Conservation (phyloP, 169 alveolate species). For the Amoebophrya sp. region DNA sequence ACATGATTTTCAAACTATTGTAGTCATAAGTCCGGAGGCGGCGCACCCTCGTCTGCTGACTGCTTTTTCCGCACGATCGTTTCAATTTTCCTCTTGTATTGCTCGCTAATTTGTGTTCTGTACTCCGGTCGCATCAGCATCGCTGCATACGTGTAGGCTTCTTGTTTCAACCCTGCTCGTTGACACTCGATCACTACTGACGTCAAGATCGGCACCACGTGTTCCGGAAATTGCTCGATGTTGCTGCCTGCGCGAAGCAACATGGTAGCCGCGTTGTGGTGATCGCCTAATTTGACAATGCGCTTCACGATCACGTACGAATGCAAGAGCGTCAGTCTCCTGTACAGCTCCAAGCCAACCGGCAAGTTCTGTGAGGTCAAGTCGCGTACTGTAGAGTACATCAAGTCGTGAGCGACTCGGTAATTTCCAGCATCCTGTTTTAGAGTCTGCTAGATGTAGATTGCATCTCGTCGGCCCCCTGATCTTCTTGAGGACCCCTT, state of each 20-base stretch:
- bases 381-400: slow-evolving; percentile 11
- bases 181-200: slow-evolving; percentile 76
- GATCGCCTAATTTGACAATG: slow-evolving; percentile 63
- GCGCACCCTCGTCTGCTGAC: slow-evolving; percentile 25
- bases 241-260: slow-evolving; percentile 44
- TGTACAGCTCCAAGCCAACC: slow-evolving; percentile 36
- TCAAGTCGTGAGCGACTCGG: not conserved
- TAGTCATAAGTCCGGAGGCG: slow-evolving; percentile 6
- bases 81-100: slow-evolving; percentile 69
- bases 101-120: slow-evolving; percentile 60
- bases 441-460: too few relatives aligned
- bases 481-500: too few relatives aligned
- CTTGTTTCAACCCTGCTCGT: slow-evolving; percentile 65
- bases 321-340: slow-evolving; percentile 38
- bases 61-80: slow-evolving; percentile 68
- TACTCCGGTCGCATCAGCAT: slow-evolving; percentile 73
- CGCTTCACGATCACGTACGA: slow-evolving; percentile 57
- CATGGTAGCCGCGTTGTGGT: slow-evolving; percentile 61
- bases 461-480: too few relatives aligned
- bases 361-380: slow-evolving; percentile 36
- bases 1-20: not conserved
- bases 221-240: slow-evolving; percentile 63
- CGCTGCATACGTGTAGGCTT: slow-evolving; percentile 67
- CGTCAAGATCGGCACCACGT: slow-evolving; percentile 74
- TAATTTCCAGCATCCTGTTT: not conserved